phyloP scores from a whole-genome alignment of 2,329 filamentous ascomycete species.

The Clonostachys rosea region DNA sequence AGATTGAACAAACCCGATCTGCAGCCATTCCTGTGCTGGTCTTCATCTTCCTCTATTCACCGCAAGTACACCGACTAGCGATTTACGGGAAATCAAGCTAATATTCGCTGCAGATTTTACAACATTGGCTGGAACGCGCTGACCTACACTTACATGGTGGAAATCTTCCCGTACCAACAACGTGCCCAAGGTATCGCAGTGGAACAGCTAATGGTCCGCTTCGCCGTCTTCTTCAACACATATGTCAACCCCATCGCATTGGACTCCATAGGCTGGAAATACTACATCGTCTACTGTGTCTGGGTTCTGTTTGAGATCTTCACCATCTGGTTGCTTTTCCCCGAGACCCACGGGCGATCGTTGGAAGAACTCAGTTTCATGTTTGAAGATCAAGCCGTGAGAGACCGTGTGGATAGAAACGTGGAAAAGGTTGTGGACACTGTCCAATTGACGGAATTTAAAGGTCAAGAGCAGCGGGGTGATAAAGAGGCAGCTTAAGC shows the following conservation, averaged over 20 bases:
- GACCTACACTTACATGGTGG: conserved; percentile 18
- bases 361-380: conserved; percentile 6
- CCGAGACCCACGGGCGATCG: conserved; percentile 18
- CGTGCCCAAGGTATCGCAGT: conserved; percentile 12
- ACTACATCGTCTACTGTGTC: conserved; percentile 8
- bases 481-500: too few relatives aligned
- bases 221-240: conserved; percentile 10
- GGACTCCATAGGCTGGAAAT: conserved; percentile 8
- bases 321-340: conserved; percentile 17
- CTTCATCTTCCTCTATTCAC: conserved; percentile 33
- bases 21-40: conserved; percentile 21
- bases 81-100: conserved; percentile 16
- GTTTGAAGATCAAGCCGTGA: conserved; percentile 8
- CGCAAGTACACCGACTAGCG: conserved; percentile 23
- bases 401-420: conserved; percentile 7
- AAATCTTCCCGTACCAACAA: conserved; percentile 12
- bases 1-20: conserved; percentile 11
- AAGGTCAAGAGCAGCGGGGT: too few relatives aligned
- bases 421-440: conserved; percentile 8
- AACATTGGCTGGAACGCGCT: conserved; percentile 49
- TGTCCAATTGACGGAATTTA: background rate
- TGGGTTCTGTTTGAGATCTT: conserved; percentile 7
- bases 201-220: conserved; percentile 8
- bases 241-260: conserved; percentile 13
- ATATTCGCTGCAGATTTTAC: conserved; percentile 30